Conservation (phyloP, 163 green algal genomes). For the Prototheca cutis region DNA sequence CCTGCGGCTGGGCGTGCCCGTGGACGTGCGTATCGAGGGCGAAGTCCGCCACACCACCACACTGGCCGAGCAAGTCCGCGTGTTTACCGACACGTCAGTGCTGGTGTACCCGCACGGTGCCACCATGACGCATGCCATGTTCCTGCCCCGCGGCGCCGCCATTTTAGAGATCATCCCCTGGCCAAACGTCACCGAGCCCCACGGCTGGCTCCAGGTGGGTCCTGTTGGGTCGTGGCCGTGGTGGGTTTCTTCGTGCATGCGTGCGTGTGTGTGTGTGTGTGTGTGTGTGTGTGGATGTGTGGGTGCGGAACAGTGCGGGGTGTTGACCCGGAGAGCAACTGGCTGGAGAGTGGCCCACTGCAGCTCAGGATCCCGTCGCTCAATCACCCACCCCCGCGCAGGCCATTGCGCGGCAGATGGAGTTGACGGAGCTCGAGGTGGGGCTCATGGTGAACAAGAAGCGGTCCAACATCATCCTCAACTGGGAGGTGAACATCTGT, state of each 20-base stretch:
- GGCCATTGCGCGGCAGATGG: slow-evolving; percentile 5
- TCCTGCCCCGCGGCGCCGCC: slow-evolving; percentile 6
- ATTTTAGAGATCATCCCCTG: slow-evolving; percentile 15
- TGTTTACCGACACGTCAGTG: neutral
- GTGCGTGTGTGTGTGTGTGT: too few species aligned
- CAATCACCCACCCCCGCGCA: neutral
- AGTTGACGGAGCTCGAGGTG: neutral
- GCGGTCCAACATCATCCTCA: slow-evolving; percentile 7
- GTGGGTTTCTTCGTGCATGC: too few species aligned
- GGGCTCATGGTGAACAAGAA: slow-evolving; percentile 9
- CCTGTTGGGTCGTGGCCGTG: neutral
- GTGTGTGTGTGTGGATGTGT: too few species aligned
- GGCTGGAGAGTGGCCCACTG: too few species aligned
- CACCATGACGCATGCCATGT: slow-evolving; percentile 16
- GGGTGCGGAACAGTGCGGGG: too few species aligned
- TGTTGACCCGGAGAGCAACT: too few species aligned
- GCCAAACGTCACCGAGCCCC: slow-evolving; percentile 13
- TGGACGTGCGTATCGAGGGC: neutral
- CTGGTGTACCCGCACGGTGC: slow-evolving; percentile 16
- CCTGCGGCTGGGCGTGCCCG: neutral
- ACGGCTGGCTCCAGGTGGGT: slow-evolving; percentile 8
- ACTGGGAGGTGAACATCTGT: slow-evolving; percentile 8
- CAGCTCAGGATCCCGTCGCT: too few species aligned
- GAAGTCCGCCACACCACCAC: neutral
- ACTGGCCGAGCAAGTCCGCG: slow-evolving; percentile 1